Evolutionary conservation across 352 stramenopile genomes (phyloP).

Genomic region (Nothophytophthora sp.): DNA sequence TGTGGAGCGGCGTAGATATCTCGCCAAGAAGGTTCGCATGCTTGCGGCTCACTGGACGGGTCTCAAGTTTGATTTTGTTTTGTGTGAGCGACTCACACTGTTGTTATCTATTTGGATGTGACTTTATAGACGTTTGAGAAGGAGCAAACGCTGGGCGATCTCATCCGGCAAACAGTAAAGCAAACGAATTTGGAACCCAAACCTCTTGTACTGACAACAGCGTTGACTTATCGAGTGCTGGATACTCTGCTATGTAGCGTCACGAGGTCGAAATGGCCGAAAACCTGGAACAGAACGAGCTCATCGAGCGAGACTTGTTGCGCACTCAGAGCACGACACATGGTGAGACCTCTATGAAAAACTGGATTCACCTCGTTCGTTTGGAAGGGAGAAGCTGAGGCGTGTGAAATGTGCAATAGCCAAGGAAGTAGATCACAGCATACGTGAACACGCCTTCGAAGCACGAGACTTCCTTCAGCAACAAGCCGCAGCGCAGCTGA

Average conservation of each 20-base stretch:
- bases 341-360: conserved; percentile 21
- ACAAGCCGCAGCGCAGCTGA: conserved; percentile 44
- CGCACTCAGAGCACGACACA: conserved; percentile 52
- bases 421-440: conserved; percentile 56
- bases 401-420: conserved; percentile 23
- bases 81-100: background rate
- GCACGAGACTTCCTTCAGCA: conserved; percentile 57
- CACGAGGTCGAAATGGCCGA: conserved; percentile 76
- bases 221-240: background rate
- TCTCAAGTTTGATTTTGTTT: background rate
- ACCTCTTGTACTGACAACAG: background rate
- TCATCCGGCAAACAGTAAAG: conserved; percentile 73
- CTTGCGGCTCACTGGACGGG: too few relatives aligned
- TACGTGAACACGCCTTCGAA: conserved; percentile 61
- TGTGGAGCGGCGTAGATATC: conserved; percentile 63
- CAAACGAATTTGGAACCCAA: too few relatives aligned
- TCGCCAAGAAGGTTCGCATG: conserved; percentile 68
- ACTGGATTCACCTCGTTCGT: background rate
- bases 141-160: conserved; percentile 64
- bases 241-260: conserved; percentile 27
- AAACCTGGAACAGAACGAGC: conserved; percentile 79
- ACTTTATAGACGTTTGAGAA: conserved; percentile 76
- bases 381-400: background rate
- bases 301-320: conserved; percentile 61
- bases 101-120: background rate